Evolutionary conservation across 2,329 filamentous ascomycete genomes (phyloP), one percentile per base, ranked within the genome.

Genomic region (Hypoxylon sp.): DNA sequence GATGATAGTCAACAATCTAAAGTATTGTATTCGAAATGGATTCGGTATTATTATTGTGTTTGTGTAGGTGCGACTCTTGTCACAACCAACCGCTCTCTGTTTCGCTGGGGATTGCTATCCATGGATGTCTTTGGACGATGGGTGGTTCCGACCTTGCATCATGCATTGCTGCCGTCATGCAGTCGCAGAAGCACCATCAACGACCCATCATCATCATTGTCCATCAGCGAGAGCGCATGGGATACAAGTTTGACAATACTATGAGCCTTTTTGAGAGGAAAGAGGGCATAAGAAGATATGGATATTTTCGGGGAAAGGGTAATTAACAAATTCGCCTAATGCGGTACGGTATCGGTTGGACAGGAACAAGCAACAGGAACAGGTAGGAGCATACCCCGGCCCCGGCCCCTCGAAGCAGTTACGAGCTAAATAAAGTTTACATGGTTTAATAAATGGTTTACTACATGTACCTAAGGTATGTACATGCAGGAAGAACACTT

Each of bases 161-260:
- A 68, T 67, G 68, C 68, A 70, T 65, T 58, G 58, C 57, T 65
- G 68, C 68, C 68, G 68, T 66, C 59, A 63, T 68, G 65, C 64
- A 65, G 59, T 53, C 65, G 52, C 50, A 60, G 45, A 57, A 41
- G 38, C 28, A 55, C 25, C 62, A 60, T 43, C 32, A 50, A 21
- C 51, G 21, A 25, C 36, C 38, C 53, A 38, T 52, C 48, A 53
- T 36, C 10, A 23, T 36, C n/a, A 43, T 45, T 57, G 5, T 43
- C 52, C 50, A 34, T 41, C n/a, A 58, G 46, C 51, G 6, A 11
- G 45, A 11, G 45, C 25, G 38, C 28, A 52, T 63, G 17, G 25
- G 34, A 46, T 45, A 19, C 36, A 46, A 23, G 34, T 57, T 63
- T 51, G 51, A 10, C 45, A 49, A 28, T 52, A 36, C n/a, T 25